Percentiles rank a stretch among this genome's conserved stretches.
phyloP scores from a whole-genome alignment of 2,329 filamentous ascomycete genomes.

The Xylaria sp. region DNA sequence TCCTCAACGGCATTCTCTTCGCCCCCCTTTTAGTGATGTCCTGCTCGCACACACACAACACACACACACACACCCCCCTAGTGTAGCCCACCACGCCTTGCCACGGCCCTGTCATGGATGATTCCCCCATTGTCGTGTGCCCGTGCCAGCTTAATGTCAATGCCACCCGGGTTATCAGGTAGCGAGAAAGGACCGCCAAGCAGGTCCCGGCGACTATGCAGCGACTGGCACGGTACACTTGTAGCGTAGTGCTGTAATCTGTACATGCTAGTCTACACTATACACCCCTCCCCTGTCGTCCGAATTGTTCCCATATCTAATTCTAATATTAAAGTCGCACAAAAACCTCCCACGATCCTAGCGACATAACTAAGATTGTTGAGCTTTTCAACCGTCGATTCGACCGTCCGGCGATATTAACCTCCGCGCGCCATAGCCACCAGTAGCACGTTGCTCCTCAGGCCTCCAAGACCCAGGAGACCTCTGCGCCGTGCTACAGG shows the following conservation, averaged over 20 bases:
- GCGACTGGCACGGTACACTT: slow-evolving; percentile 44
- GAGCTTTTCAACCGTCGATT: slow-evolving; percentile 48
- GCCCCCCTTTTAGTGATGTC: slow-evolving; percentile 34
- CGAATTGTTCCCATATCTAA: slow-evolving; percentile 51
- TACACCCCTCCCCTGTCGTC: slow-evolving; percentile 45
- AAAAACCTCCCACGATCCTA: slow-evolving; percentile 52
- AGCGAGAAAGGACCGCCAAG: slow-evolving; percentile 49
- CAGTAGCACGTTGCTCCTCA: slow-evolving; percentile 45
- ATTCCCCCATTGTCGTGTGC: slow-evolving; percentile 44
- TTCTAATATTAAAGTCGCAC: slow-evolving; percentile 54
- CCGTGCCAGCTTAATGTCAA: slow-evolving; percentile 49
- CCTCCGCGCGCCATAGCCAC: slow-evolving; percentile 47
- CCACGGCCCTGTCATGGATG: slow-evolving; percentile 40
- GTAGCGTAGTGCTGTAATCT: slow-evolving; percentile 33
- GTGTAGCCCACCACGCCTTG: slow-evolving; percentile 31
- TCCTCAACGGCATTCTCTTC: slow-evolving; percentile 30
- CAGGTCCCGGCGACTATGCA: slow-evolving; percentile 49
- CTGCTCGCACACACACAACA: slow-evolving; percentile 29
- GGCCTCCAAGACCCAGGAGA: slow-evolving; percentile 47
- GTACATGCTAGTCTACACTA: slow-evolving; percentile 39
- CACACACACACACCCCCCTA: slow-evolving; percentile 10
- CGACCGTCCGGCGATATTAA: slow-evolving; percentile 47
- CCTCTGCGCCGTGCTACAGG: slow-evolving; percentile 49
- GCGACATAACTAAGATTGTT: slow-evolving; percentile 46
- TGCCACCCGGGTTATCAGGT: slow-evolving; percentile 41